Base-by-base conservation (phyloP, 2,329 filamentous ascomycete species). In the Samsoniella hepiali region DNA sequence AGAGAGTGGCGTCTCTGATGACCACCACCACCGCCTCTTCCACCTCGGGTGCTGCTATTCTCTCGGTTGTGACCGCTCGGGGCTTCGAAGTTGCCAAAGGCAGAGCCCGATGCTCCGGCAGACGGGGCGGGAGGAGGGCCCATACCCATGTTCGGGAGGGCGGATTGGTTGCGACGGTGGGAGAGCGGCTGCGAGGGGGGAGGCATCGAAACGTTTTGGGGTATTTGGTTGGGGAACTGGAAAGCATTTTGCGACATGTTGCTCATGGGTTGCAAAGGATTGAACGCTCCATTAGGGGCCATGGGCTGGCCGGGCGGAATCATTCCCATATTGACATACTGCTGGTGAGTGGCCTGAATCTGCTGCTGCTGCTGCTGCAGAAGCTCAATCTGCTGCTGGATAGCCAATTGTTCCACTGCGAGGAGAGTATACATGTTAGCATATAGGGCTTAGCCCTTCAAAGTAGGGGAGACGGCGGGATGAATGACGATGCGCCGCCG, bases 351-450 rank as follows among this genome's bases (percentile, higher is more conserved):
- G 71, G 92, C 92, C 79, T 96, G 91, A 74, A 98, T 96, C 76
- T 97, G 93, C 78, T 98, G 93, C 76, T 98, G 95, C 77, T 98
- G 95, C 77, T 97, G 93, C 81, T 98, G 94, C 73, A 98, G 84
- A 74, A 96, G 85, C 79, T 98, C 94, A 74, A 98, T 97, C 80
- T 98, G 94, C 82, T 97, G 94, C 81, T 97, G 93, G 75, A 98
- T 93, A 74, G 92, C 92, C 75, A 97, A 87, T 85, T 97, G 93
- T 82, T 97, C 94, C 91, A 97, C 93, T 96, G 71, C 56, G 66
- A 62, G 63, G 64, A 64, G 63, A 54, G 51, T 22, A 17, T 34
- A 13, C 34, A 54, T 34, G 61, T 66, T 51, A 67, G 63, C 55
- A 53, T 54, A 49, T 58, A 34, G 36, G 11, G 42, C 29, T n/a